A percentile compares a stretch with the other conserved stretches of the same genome.
Evolutionary conservation across 805 yeast species (phyloP).

Genomic region (Metschnikowia reukaufii): DNA sequence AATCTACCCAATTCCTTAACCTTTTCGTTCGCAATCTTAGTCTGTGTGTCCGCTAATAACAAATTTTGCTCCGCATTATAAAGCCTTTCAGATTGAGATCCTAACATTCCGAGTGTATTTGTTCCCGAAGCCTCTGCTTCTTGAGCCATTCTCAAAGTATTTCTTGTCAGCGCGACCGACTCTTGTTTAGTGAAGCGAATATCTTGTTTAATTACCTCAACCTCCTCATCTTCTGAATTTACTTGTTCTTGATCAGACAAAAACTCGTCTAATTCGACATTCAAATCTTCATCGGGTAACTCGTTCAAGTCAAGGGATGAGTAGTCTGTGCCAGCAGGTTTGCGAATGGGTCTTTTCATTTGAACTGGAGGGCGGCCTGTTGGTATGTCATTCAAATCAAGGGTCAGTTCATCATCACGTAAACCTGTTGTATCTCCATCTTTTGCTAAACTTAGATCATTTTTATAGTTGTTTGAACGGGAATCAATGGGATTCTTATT

Average conservation of each 20-base stretch:
- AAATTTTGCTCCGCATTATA: conserved; percentile 77
- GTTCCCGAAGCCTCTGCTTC: conserved; percentile 48
- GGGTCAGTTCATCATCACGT: conserved; percentile 31
- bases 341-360: conserved; percentile 24
- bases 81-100: conserved; percentile 87
- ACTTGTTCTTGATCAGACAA: conserved; percentile 40
- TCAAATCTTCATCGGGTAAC: conserved; percentile 33
- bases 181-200: conserved; percentile 83
- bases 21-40: conserved; percentile 76
- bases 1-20: conserved; percentile 76
- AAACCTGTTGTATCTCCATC: neutral
- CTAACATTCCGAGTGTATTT: conserved; percentile 87
- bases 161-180: conserved; percentile 80
- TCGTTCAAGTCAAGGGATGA: conserved; percentile 35
- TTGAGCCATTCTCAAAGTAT: conserved; percentile 61
- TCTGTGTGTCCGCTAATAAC: conserved; percentile 77
- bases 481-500: neutral
- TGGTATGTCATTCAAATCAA: conserved; percentile 42
- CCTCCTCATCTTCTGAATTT: conserved; percentile 79
- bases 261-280: conserved; percentile 37
- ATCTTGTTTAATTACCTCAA: conserved; percentile 80
- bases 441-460: neutral
- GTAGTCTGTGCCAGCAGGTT: conserved; percentile 20
- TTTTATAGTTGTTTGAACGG: neutral
- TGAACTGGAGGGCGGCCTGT: conserved; percentile 27